A percentile compares a stretch with the other conserved stretches of the same genome.
phyloP scores from a whole-genome alignment of 148 eudicot species.

The Diospyros lotus region DNA sequence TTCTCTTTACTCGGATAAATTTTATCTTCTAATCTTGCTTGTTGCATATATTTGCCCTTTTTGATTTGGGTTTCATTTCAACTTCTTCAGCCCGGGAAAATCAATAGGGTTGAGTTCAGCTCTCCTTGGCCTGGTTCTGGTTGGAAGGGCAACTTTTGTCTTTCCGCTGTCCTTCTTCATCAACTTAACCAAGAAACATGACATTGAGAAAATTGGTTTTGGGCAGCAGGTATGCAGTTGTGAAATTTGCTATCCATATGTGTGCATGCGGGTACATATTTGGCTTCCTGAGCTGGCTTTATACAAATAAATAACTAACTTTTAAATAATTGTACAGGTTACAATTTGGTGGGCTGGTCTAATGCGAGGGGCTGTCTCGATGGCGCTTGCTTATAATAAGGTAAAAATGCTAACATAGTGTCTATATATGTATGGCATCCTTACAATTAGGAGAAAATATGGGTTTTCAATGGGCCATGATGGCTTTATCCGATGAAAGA shows the following conservation, averaged over 20 bases:
- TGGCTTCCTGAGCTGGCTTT: neutral
- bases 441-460: too few relatives aligned
- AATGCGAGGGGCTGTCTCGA: slow-evolving; percentile 64
- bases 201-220: slow-evolving; percentile 29
- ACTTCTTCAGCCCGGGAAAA: slow-evolving; percentile 38
- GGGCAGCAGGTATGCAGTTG: slow-evolving; percentile 37
- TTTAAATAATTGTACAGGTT: slow-evolving; percentile 20
- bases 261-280: neutral
- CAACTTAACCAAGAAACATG: slow-evolving; percentile 31
- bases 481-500: too few relatives aligned
- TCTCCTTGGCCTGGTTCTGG: slow-evolving; percentile 39
- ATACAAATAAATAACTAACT: neutral
- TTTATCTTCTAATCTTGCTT: neutral
- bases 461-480: too few relatives aligned
- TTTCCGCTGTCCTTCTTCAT: slow-evolving; percentile 47
- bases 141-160: slow-evolving; percentile 57
- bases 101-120: slow-evolving; percentile 45
- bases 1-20: neutral
- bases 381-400: slow-evolving; percentile 68
- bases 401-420: slow-evolving; percentile 16
- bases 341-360: slow-evolving; percentile 70
- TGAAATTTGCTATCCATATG: neutral
- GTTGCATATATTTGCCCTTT: neutral
- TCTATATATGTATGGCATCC: neutral
- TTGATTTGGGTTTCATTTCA: neutral